phyloP scores from a whole-genome alignment of 306 rosid species.

The Gynostemma pentaphyllum region DNA sequence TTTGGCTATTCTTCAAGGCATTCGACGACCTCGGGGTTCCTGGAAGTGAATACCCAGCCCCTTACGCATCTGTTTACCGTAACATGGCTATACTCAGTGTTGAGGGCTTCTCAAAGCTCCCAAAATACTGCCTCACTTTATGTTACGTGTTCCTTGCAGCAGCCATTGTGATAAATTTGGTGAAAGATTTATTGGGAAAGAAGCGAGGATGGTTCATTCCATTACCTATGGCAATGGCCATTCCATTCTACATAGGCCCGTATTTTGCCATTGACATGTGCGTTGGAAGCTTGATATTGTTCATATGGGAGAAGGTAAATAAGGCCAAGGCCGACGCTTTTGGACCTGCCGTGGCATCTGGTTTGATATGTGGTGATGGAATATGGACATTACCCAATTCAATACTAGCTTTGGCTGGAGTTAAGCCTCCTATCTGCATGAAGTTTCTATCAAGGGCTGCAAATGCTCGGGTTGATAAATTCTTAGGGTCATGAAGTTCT shows the following conservation, averaged over 20 bases:
- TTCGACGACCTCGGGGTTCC: constrained; percentile 68
- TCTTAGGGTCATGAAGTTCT: not conserved
- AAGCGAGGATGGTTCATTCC: constrained; percentile 62
- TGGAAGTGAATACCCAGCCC: constrained; percentile 78
- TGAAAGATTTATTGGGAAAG: constrained; percentile 51
- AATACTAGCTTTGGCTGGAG: constrained; percentile 2
- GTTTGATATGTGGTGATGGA: constrained; percentile 19
- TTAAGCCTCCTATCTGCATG: constrained; percentile 19
- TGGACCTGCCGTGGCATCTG: constrained; percentile 12
- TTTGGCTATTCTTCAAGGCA: constrained; percentile 94
- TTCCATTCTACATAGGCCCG: constrained; percentile 13
- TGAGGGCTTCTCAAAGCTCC: constrained; percentile 85
- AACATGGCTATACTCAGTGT: constrained; percentile 85
- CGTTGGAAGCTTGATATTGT: constrained; percentile 11
- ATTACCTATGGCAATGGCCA: constrained; percentile 76
- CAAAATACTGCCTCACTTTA: constrained; percentile 61
- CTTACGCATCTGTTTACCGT: constrained; percentile 64
- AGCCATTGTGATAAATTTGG: constrained; percentile 52
- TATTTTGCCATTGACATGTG: constrained; percentile 16
- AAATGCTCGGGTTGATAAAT: not conserved
- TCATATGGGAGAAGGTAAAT: constrained; percentile 13
- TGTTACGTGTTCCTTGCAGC: constrained; percentile 63
- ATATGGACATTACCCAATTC: constrained; percentile 16
- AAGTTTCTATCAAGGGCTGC: constrained; percentile 1
- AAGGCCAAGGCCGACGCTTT: constrained; percentile 8